Evolutionary conservation across 441 rosid species (phyloP).

Genomic region (Flueggea neowawraea): DNA sequence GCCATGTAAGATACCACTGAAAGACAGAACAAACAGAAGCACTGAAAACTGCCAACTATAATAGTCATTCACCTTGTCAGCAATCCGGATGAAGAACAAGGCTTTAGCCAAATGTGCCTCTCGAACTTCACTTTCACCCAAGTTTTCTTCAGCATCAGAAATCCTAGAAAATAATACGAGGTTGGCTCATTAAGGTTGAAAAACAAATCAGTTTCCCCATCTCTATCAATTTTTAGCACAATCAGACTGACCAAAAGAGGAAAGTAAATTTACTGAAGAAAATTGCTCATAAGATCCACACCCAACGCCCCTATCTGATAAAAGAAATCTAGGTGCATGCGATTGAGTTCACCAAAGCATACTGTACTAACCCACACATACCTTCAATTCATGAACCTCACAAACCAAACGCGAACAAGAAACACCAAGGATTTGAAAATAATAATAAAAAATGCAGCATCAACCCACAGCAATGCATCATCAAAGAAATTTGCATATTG

Average conservation of each 20-base stretch:
- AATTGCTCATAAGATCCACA: background rate
- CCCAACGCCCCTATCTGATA: no score
- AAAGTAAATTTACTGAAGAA: background rate
- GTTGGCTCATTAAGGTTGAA: background rate
- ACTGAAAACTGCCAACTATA: background rate
- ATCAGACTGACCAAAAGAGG: background rate
- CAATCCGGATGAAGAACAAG: slow-evolving; percentile 73
- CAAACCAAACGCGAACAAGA: no score
- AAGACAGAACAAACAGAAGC: slow-evolving; percentile 1
- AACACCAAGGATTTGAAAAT: no score
- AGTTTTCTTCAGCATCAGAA: slow-evolving; percentile 97
- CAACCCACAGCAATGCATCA: no score
- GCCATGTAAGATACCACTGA: slow-evolving; percentile 4
- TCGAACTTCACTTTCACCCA: slow-evolving; percentile 98
- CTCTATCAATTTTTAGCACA: background rate
- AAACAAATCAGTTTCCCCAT: background rate
- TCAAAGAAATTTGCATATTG: no score
- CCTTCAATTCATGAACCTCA: no score
- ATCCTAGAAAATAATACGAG: slow-evolving; percentile 43
- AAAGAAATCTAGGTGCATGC: no score
- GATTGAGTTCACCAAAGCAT: no score
- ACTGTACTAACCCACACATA: no score
- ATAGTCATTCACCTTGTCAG: slow-evolving; percentile 64
- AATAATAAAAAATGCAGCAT: no score
- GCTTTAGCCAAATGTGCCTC: slow-evolving; percentile 99